These are phyloP conservation scores for Penicillium italicum DNA, from an alignment of 2,329 filamentous ascomycete genomes.

Conservation along the genomic window DNA sequence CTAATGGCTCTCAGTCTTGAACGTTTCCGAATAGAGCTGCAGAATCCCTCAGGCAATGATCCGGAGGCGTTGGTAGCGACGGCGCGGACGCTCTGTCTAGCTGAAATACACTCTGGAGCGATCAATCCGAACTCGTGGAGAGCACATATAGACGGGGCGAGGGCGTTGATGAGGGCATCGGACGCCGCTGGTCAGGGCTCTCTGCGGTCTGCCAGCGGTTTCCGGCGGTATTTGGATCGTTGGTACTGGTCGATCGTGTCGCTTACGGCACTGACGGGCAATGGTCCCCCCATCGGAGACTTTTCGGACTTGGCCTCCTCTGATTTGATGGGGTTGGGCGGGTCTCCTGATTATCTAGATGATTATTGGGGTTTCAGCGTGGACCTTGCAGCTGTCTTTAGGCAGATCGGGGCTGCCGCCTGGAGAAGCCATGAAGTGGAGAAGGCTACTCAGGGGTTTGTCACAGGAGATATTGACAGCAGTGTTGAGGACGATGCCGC, in stretches of 20 bases:
- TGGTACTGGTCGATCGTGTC: slow-evolving; percentile 45
- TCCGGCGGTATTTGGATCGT: slow-evolving; percentile 38
- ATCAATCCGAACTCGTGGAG: slow-evolving; percentile 43
- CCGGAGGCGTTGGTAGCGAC: slow-evolving; percentile 41
- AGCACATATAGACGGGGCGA: slow-evolving; percentile 43
- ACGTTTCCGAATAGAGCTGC: slow-evolving; percentile 41
- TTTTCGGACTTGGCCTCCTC: slow-evolving; percentile 15
- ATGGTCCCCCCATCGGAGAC: slow-evolving; percentile 36
- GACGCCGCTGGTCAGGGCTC: slow-evolving; percentile 22
- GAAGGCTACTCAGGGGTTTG: slow-evolving; percentile 8
- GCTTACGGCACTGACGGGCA: slow-evolving; percentile 40
- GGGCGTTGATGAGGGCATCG: slow-evolving; percentile 35
- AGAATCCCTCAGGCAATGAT: slow-evolving; percentile 29
- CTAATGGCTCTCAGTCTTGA: slow-evolving; percentile 42
- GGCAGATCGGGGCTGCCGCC: slow-evolving; percentile 38
- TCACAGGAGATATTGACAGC: slow-evolving; percentile 20
- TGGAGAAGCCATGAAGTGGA: slow-evolving; percentile 29
- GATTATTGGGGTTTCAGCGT: slow-evolving; percentile 45
- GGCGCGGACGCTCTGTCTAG: slow-evolving; percentile 42
- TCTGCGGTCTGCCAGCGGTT: slow-evolving; percentile 28
- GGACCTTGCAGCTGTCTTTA: slow-evolving; percentile 38
- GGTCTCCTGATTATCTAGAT: slow-evolving; percentile 37
- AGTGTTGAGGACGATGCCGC: slow-evolving; percentile 30
- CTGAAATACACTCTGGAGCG: slow-evolving; percentile 43
- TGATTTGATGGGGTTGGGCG: slow-evolving; percentile 11